Conservation (phyloP, 2,329 filamentous ascomycete species). For the Penicillium verrucosum region DNA sequence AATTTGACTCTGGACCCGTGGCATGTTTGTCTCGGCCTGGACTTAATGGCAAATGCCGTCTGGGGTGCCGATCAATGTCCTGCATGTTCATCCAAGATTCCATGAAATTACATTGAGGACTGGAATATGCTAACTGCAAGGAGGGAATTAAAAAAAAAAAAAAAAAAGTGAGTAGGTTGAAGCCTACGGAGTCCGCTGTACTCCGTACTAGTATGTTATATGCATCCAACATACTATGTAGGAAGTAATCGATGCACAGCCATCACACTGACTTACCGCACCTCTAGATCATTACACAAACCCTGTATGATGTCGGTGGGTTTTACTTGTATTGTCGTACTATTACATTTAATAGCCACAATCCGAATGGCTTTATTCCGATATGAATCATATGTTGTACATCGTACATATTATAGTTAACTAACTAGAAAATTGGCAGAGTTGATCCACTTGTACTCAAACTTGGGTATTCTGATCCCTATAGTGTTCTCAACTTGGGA, state of each 20-base stretch:
- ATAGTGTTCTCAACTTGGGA: background rate
- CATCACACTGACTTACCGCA: slow-evolving; percentile 12
- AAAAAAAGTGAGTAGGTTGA: background rate
- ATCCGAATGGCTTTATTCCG: background rate
- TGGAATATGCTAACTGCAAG: slow-evolving; percentile 2
- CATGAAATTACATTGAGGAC: background rate
- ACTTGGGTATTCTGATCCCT: background rate
- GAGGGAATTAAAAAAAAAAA: background rate
- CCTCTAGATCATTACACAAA: slow-evolving; percentile 12
- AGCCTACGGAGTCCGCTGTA: slow-evolving; percentile 1
- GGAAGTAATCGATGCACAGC: slow-evolving; percentile 6
- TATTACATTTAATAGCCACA: background rate
- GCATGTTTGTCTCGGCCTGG: background rate
- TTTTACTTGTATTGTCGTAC: background rate
- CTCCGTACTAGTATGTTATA: slow-evolving; percentile 1
- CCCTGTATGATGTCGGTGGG: background rate
- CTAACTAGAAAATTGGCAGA: background rate
- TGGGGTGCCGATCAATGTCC: background rate
- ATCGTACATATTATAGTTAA: background rate
- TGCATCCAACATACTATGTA: background rate
- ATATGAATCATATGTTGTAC: background rate
- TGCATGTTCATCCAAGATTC: background rate
- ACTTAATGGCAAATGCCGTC: background rate
- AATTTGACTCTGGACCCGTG: background rate
- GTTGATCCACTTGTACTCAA: background rate